These are phyloP conservation scores for Tulasnella sp. DNA, from an alignment of 768 basidiomycete genomes.

Conservation along the genomic window DNA sequence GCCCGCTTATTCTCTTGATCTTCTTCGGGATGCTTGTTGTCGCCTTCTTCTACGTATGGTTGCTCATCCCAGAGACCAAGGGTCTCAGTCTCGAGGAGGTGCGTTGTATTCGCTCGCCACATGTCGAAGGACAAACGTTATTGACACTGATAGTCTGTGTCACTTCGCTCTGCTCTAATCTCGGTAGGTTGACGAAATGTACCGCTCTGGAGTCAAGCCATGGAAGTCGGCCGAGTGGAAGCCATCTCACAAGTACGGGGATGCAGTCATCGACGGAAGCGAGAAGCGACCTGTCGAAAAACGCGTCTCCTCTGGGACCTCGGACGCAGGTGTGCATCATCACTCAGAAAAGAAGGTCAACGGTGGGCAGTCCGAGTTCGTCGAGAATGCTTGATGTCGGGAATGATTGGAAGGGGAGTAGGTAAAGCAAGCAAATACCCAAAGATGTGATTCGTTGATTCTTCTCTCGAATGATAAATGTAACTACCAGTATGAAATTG, in stretches of 20 bases:
- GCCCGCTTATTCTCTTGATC: conserved; percentile 62
- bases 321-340: no score
- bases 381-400: no score
- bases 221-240: conserved; percentile 55
- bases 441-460: no score
- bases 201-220: conserved; percentile 51
- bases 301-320: no score
- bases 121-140: neutral
- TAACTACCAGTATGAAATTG: no score
- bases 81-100: conserved; percentile 67
- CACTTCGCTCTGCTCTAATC: neutral
- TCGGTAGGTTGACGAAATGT: conserved; percentile 58
- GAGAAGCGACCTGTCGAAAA: no score
- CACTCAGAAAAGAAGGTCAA: no score
- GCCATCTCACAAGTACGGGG: conserved; percentile 28
- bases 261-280: neutral
- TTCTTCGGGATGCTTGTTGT: conserved; percentile 65
- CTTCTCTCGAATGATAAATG: no score
- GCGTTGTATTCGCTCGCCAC: conserved; percentile 11
- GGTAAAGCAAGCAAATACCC: no score
- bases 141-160: no score
- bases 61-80: conserved; percentile 72
- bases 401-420: no score
- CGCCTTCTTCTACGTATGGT: conserved; percentile 60
- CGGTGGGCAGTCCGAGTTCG: no score